Evolutionary conservation across 257 asterid species (phyloP).

Genomic region (Osmanthus fragrans): DNA sequence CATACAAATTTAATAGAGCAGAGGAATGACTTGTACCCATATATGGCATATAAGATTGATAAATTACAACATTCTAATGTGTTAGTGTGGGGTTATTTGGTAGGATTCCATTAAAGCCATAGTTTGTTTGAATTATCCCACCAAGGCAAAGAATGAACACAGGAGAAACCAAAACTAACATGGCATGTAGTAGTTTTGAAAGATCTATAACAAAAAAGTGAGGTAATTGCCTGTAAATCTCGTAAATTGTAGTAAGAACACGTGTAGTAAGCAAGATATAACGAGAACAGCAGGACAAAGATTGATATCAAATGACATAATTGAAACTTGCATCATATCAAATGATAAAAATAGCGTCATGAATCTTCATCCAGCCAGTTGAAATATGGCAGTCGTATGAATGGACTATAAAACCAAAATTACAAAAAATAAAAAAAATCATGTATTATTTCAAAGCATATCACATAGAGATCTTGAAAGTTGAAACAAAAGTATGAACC

Average conservation of each 20-base stretch:
- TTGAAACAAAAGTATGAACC: constrained; percentile 13
- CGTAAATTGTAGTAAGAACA: neutral
- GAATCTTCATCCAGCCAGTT: constrained; percentile 2
- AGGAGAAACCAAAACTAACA: neutral
- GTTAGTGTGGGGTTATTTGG: too few species aligned
- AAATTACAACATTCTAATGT: too few species aligned
- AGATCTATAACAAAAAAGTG: too few species aligned
- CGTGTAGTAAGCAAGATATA: neutral
- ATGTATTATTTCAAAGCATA: neutral
- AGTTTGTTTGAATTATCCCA: too few species aligned
- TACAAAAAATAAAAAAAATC: neutral
- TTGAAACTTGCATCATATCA: neutral
- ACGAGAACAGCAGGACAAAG: neutral
- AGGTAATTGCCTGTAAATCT: neutral
- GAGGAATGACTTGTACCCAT: too few species aligned
- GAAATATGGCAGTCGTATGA: neutral
- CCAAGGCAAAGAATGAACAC: too few species aligned
- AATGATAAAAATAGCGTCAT: constrained; percentile 7
- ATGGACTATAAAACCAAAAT: neutral
- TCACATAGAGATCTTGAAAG: neutral
- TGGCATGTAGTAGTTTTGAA: too few species aligned
- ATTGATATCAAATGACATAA: neutral
- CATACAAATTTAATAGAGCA: neutral
- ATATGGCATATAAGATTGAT: too few species aligned
- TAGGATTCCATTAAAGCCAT: too few species aligned